Evolutionary conservation across 176 grass and related monocot genomes (phyloP), one percentile per base, ranked within the genome.

Genomic region (Bromus sterilis): DNA sequence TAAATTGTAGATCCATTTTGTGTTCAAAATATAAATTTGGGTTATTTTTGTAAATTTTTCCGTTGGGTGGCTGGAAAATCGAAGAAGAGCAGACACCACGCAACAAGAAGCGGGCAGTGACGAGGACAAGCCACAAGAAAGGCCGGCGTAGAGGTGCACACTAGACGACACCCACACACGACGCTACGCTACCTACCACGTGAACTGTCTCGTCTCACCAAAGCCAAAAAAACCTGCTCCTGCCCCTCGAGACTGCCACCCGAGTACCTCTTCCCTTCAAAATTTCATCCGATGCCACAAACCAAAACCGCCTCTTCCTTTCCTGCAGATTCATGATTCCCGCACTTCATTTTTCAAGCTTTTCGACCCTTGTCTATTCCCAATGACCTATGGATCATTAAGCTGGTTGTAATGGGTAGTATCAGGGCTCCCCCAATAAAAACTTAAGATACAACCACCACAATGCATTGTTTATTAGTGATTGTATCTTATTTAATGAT

Each of bases 131-230:
- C 0, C 37, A 70, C 37, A 24, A 70, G 37, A 71, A 71, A 44
- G 39, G 67, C 43, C 23, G 68, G 16, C 23, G 43, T 14, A 26
- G 23, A 43, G 23, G 44, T 71, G 68, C 67, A 44, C 24, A 46
- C 40, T 44, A 71, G 67, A 29, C 67, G 67, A 71, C 67, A 44
- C 39, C 41, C 68, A 11, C 41, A 72, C 68, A 41, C 24, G 68
- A 46, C 68, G 46, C 68, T 13, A 71, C 68, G 41, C 68, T 46
- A 72, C 68, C 68, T 48, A 72, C 68, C 68, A 72, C 41, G 68
- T 72, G 68, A 72, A 71, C 39, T 71, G 24, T 71, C 26, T 11
- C 39, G 39, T n/a, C n/a, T n/a, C n/a, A n/a, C 39, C 67, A 71
- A 71, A 71, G 67, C 68, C 68, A 71, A 71, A 29, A 46, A 71